Evolutionary conservation across 202 grass and related monocot species (phyloP).

Genomic region (Setaria italica): DNA sequence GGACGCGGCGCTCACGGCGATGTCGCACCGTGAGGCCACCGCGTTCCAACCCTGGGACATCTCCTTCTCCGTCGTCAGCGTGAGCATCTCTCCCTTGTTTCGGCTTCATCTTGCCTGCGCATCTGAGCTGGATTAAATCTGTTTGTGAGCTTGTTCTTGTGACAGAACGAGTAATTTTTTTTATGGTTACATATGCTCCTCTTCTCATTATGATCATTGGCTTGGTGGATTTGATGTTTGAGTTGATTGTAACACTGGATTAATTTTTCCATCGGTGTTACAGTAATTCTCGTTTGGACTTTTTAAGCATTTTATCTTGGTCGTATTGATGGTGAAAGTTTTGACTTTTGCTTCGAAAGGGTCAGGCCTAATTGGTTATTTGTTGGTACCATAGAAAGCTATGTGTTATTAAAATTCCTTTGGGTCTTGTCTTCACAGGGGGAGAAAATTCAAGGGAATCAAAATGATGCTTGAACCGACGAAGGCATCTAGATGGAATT

Average conservation of each 20-base stretch:
- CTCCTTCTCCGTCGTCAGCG: slow-evolving; percentile 77
- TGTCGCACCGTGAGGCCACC: slow-evolving; percentile 59
- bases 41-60: slow-evolving; percentile 82
- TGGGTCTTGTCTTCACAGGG: not conserved
- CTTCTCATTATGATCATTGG: slow-evolving; percentile 13
- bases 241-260: not conserved
- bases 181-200: not conserved
- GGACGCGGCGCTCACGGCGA: slow-evolving; percentile 57
- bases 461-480: not conserved
- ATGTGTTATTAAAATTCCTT: slow-evolving; percentile 38
- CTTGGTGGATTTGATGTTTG: slow-evolving; percentile 37
- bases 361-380: slow-evolving; percentile 37
- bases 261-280: slow-evolving; percentile 12
- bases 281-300: slow-evolving; percentile 28
- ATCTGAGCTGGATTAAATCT: not conserved
- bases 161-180: not conserved
- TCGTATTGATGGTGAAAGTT: slow-evolving; percentile 54
- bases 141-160: not conserved
- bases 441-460: not conserved
- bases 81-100: slow-evolving; percentile 53
- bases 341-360: slow-evolving; percentile 59
- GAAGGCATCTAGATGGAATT: not conserved
- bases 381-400: slow-evolving; percentile 40
- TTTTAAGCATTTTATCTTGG: slow-evolving; percentile 33
- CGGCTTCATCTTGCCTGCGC: not conserved